These are phyloP conservation scores for Leccinum arenicola DNA, from an alignment of 768 basidiomycete species.

Conservation along the genomic window DNA sequence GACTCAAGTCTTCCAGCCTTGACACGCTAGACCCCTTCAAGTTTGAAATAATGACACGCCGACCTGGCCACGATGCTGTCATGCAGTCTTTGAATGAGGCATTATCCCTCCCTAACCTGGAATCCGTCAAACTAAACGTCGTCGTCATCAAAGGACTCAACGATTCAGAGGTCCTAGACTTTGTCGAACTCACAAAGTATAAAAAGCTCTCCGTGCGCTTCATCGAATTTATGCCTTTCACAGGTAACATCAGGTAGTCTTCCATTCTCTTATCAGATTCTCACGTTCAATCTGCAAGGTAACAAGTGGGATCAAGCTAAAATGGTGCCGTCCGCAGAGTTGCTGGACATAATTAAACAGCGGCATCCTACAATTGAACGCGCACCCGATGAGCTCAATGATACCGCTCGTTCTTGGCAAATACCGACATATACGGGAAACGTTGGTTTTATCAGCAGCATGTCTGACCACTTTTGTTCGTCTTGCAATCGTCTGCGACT, in stretches of 20 bases:
- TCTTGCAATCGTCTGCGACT: conserved; percentile 82
- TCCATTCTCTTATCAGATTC: conserved; percentile 3
- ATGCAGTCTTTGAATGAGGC: conserved; percentile 64
- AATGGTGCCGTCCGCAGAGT: conserved; percentile 73
- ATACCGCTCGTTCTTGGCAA: conserved; percentile 78
- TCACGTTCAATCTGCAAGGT: conserved; percentile 40
- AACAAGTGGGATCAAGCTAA: conserved; percentile 84
- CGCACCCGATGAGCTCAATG: conserved; percentile 63
- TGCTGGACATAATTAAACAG: conserved; percentile 50
- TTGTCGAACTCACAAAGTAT: conserved; percentile 72
- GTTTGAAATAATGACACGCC: conserved; percentile 83
- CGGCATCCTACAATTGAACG: conserved; percentile 53
- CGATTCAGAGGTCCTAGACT: conserved; percentile 74
- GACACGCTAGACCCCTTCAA: conserved; percentile 86
- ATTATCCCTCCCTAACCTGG: conserved; percentile 46
- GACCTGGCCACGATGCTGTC: conserved; percentile 74
- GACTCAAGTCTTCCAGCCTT: conserved; percentile 44
- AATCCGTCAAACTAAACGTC: conserved; percentile 77
- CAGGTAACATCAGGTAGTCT: conserved; percentile 45
- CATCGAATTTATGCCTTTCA: conserved; percentile 95
- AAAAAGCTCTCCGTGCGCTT: conserved; percentile 70
- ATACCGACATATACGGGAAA: conserved; percentile 69
- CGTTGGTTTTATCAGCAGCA: conserved; percentile 88
- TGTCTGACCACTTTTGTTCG: conserved; percentile 91
- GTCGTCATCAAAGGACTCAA: conserved; percentile 82